Conservation (phyloP, 768 basidiomycete genomes). For the Boletus patriciae region DNA sequence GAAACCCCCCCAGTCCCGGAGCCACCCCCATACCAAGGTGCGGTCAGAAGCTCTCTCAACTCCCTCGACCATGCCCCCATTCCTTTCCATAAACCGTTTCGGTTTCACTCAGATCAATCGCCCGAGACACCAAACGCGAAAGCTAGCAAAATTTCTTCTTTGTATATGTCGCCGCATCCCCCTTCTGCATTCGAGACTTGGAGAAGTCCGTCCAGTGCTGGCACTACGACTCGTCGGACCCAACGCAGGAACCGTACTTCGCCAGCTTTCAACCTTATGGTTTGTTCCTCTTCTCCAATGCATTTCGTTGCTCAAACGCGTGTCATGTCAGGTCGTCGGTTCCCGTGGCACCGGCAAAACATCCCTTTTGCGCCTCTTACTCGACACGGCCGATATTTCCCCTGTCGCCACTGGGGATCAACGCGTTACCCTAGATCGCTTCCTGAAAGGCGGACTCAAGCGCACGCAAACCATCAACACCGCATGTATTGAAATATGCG, state of each 20-base stretch:
- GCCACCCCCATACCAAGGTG: conserved; percentile 56
- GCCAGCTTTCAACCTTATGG: conserved; percentile 88
- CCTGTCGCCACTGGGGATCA: conserved; percentile 77
- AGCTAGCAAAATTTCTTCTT: conserved; percentile 59
- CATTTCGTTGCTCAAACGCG: conserved; percentile 3
- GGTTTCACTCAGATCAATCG: conserved; percentile 43
- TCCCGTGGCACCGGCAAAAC: conserved; percentile 84
- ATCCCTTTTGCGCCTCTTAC: conserved; percentile 71
- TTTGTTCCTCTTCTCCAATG: conserved; percentile 29
- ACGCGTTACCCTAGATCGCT: conserved; percentile 58
- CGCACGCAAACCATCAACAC: conserved; percentile 63
- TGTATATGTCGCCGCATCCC: conserved; percentile 62
- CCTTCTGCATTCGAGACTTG: conserved; percentile 64
- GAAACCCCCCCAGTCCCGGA: conserved; percentile 36
- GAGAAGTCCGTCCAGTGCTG: conserved; percentile 40
- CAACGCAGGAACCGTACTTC: conserved; percentile 66
- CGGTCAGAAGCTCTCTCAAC: conserved; percentile 66
- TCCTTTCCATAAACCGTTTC: conserved; percentile 84
- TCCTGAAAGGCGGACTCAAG: conserved; percentile 60
- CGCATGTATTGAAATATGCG: conserved; percentile 78
- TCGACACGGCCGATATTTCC: conserved; percentile 84
- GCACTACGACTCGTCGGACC: conserved; percentile 48
- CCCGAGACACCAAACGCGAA: conserved; percentile 27
- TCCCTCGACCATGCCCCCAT: conserved; percentile 53
- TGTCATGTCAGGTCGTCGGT: conserved; percentile 67